Conservation (phyloP, 805 yeast genomes). For the Yamadazyma laniorum region DNA sequence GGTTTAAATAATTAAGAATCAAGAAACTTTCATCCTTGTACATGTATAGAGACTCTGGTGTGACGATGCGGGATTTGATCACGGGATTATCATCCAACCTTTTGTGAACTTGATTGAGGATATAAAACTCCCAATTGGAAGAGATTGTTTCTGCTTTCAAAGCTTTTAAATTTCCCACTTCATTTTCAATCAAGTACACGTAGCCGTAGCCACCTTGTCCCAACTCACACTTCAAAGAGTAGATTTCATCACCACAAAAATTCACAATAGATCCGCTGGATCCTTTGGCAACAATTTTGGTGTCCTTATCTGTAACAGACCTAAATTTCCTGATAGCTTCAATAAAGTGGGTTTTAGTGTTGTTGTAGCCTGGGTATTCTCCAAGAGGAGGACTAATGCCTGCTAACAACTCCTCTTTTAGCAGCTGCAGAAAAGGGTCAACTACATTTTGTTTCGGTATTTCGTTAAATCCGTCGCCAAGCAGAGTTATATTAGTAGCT, state of each 20-base stretch:
- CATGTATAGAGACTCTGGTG: conserved; percentile 50
- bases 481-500: not conserved
- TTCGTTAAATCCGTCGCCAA: not conserved
- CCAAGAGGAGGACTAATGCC: conserved; percentile 35
- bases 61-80: conserved; percentile 39
- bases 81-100: conserved; percentile 20
- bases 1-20: conserved; percentile 58
- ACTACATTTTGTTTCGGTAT: conserved; percentile 9
- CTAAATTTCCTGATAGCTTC: conserved; percentile 27
- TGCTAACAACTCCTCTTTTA: conserved; percentile 39
- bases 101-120: conserved; percentile 55
- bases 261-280: conserved; percentile 43
- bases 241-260: conserved; percentile 42
- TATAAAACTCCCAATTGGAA: conserved; percentile 78
- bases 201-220: conserved; percentile 84
- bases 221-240: conserved; percentile 51
- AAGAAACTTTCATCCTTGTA: conserved; percentile 70
- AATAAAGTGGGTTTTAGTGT: conserved; percentile 15
- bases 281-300: conserved; percentile 33
- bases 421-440: conserved; percentile 44
- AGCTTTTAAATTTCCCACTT: conserved; percentile 56
- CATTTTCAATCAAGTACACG: conserved; percentile 67
- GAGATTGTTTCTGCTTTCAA: conserved; percentile 72
- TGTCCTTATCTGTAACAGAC: conserved; percentile 33
- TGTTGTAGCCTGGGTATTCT: conserved; percentile 31